Evolutionary conservation across 1,139 yeast species (phyloP).

Genomic region (Yamadazyma sp.): DNA sequence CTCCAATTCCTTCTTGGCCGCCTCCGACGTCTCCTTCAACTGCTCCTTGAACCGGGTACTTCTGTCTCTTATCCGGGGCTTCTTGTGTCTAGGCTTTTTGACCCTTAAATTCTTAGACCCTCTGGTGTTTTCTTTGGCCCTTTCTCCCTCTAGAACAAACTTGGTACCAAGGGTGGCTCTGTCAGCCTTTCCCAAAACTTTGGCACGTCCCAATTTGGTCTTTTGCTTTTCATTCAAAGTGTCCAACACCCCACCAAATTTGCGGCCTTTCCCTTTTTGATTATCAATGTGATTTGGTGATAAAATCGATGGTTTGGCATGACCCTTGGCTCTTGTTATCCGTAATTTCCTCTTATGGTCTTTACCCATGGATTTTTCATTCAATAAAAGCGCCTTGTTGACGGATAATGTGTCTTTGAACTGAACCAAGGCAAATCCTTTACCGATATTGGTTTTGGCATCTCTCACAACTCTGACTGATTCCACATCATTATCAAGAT

Average conservation of each 20-base stretch:
- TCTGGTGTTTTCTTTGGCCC: constrained; percentile 86
- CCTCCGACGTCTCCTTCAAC: constrained; percentile 3
- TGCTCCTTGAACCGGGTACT: constrained; percentile 57
- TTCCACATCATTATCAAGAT: constrained; percentile 70
- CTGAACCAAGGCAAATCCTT: constrained; percentile 96
- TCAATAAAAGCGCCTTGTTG: constrained; percentile 74
- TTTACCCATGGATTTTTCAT: constrained; percentile 64
- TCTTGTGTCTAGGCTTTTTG: constrained; percentile 44
- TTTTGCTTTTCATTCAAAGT: constrained; percentile 61
- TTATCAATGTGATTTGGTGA: constrained; percentile 49
- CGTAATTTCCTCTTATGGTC: constrained; percentile 66
- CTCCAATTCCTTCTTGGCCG: not conserved
- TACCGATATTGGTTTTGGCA: constrained; percentile 89
- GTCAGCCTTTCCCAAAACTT: constrained; percentile 77
- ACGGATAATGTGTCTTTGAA: constrained; percentile 81
- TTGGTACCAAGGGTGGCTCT: constrained; percentile 59
- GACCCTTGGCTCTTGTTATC: constrained; percentile 69
- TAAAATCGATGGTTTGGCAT: constrained; percentile 47
- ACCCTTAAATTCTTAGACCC: constrained; percentile 54
- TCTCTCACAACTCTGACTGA: constrained; percentile 90
- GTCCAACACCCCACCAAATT: constrained; percentile 14
- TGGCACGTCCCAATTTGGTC: constrained; percentile 70
- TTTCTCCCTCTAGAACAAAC: constrained; percentile 30
- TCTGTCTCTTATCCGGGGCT: constrained; percentile 68
- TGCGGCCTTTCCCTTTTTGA: constrained; percentile 25